Conservation (phyloP, 2,329 filamentous ascomycete species). For the Colletotrichum sp. region DNA sequence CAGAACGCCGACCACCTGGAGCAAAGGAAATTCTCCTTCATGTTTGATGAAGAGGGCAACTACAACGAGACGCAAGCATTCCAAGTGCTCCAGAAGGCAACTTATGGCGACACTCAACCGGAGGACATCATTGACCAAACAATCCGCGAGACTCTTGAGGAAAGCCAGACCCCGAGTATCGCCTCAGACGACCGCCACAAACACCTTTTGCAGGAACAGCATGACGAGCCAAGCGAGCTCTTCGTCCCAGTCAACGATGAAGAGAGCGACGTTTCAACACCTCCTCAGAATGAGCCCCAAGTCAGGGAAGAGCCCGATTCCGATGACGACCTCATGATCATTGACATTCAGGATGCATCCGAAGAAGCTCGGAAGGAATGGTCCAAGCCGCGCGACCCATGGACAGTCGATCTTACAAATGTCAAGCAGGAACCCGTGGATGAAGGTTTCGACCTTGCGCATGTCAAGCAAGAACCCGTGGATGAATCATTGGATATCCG, state of each 20-base stretch:
- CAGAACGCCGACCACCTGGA: too few relatives aligned
- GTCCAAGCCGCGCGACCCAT: background rate
- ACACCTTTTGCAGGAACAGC: too few relatives aligned
- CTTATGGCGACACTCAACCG: too few relatives aligned
- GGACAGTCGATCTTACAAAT: background rate
- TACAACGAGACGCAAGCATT: too few relatives aligned
- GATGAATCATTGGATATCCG: too few relatives aligned
- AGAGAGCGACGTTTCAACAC: rapidly evolving
- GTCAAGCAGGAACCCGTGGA: background rate
- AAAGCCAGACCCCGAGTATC: too few relatives aligned
- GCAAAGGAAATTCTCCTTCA: too few relatives aligned
- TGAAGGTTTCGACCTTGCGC: too few relatives aligned
- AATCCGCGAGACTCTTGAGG: background rate
- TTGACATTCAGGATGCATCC: background rate
- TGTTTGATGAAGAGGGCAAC: too few relatives aligned
- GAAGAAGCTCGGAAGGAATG: background rate
- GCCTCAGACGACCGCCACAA: too few relatives aligned
- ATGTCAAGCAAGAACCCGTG: background rate
- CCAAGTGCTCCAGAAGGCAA: background rate
- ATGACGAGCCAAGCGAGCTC: background rate
- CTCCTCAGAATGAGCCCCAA: background rate
- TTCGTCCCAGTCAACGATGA: background rate
- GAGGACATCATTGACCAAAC: background rate
- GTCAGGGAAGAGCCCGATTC: background rate
- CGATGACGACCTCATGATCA: background rate